These are phyloP conservation scores for Stephanodiscus triporus DNA, from an alignment of 108 stramenopile species.

Conservation along the genomic window DNA sequence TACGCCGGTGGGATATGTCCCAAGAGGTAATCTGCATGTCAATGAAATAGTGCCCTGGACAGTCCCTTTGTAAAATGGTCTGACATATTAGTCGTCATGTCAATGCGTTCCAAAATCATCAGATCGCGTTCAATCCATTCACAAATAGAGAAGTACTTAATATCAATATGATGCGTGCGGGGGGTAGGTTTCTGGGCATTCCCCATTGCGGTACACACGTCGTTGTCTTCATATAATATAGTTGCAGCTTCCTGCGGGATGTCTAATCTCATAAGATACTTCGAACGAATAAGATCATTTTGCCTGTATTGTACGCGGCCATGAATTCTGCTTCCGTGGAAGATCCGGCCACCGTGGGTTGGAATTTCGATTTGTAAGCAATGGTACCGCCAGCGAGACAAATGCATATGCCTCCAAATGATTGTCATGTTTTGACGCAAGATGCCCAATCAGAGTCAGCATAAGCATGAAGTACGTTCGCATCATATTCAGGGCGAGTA, in stretches of 20 bases:
- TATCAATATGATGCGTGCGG: conserved; percentile 44
- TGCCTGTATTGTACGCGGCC: conserved; percentile 6
- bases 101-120: conserved; percentile 4
- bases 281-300: conserved; percentile 24
- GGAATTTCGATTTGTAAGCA: no score
- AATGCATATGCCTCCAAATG: conserved; percentile 25
- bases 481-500: no score
- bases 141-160: conserved; percentile 35
- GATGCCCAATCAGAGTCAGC: no score
- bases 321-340: no score
- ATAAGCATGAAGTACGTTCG: no score
- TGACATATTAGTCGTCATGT: conserved; percentile 4
- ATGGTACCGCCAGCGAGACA: neutral
- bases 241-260: neutral
- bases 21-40: no score
- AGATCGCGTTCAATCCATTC: conserved; percentile 29
- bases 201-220: no score
- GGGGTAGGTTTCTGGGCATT: conserved; percentile 9
- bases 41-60: neutral
- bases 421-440: no score
- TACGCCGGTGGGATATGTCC: no score
- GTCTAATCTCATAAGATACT: neutral
- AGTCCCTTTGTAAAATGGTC: conserved; percentile 20
- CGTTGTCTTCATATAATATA: no score
- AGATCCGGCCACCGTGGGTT: no score